Evolutionary conservation across 2,329 filamentous ascomycete species (phyloP), one percentile per base, ranked within the genome.

Genomic region (Periconia digitata): DNA sequence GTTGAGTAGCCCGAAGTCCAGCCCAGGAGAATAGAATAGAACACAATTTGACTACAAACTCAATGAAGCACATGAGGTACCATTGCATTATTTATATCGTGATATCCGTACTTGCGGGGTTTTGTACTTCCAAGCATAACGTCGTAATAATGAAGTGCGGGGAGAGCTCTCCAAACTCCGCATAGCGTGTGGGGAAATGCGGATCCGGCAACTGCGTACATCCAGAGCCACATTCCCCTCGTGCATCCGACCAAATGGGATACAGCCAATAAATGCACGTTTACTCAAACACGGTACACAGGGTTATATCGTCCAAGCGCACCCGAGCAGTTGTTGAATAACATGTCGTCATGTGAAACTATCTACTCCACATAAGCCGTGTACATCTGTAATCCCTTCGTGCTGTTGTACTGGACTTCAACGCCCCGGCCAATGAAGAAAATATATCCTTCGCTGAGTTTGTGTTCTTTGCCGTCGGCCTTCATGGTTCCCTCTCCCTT

Each of bases 361-460:
- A 13, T 34, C 27, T 71, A 74, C 63, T 75, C 73, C 5, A 71
- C 73, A 41, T 70, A 79, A 7, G 78, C 75, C 36, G 73, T 74
- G 65, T 79, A 82, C 32, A 78, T 62, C 38, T 77, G 72, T 56
- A 82, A 56, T 15, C 68, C 72, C 44, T 74, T 72, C 1, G 60
- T 57, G 17, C 76, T 74, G 44, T 68, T 66, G 40, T 80, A 72
- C 38, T 77, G 71, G 12, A 81, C 50, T 46, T 78, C 74, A 3
- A 76, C 71, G 0, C 80, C 82, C 2, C 82, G 80, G 1, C 80
- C 85, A n/a, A 89, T 72, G 64, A 86, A 89, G 62, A 78, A 89
- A 10, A 87, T 81, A 55, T 75, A 81, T 0, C 86, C 87, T 63
- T 84, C 81, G 21, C 76, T 78, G 39, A 88, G 49, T 23, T 81